Base-by-base conservation (phyloP, 345 rosid genomes). In the Pistacia atlantica region DNA sequence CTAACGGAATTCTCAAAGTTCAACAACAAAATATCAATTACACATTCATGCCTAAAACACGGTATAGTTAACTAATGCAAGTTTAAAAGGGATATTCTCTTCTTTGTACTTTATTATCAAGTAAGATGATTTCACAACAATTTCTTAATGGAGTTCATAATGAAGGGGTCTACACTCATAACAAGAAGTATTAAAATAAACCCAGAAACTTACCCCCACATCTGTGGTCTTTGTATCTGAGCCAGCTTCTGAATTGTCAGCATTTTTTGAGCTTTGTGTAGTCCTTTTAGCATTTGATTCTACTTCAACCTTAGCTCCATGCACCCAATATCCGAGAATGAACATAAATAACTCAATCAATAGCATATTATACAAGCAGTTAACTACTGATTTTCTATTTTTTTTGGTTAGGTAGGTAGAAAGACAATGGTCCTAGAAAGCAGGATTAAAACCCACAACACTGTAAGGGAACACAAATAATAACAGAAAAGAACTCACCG, bases 241-340 rank as follows among this genome's bases (percentile, higher is more conserved):
- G 45, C 81, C 85, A 8, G 78, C 82, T 75, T 86, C 87, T 31
- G 87, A 58, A 81, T 89, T 89, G 59, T 80, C 89, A 12, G 78
- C 79, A 79, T 65, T 79, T 82, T 85, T 87, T 73, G 77, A 67
- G 81, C 56, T 69, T 72, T 87, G 89, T 16, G 54, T 72, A 46
- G 67, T 74, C 73, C 78, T 87, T 77, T 87, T 92, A 33, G 83
- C 73, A 80, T 75, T 87, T 57, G 86, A 49, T 69, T 83, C 90
- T 62, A 75, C 85, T 65, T 90, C 95, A 61, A 57, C 77, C 82
- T 86, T 90, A 28, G 71, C 48, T 16, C 73, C 76, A 89, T 83
- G 86, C 78, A 79, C 69, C 74, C 73, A 73, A 61, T 51, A 81
- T 76, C 37, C 66, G 75, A 18, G 18, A 72, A 56, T 75, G 25